Conservation (phyloP, 2,329 filamentous ascomycete species). For the Aspergillus felis region DNA sequence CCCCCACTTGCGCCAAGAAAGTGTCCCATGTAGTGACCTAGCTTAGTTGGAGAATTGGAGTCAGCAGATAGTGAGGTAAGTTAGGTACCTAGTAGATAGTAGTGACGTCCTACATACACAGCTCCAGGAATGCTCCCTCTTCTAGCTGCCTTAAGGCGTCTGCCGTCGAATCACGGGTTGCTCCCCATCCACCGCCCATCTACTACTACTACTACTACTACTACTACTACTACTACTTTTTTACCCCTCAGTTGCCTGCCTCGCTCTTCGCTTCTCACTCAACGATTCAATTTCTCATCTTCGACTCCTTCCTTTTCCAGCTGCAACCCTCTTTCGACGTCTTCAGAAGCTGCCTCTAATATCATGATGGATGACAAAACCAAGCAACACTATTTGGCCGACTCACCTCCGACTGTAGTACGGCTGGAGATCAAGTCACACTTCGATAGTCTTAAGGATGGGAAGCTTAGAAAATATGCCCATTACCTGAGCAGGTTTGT, state of each 20-base stretch:
- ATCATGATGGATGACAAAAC: slow-evolving; percentile 38
- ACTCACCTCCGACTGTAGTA: slow-evolving; percentile 84
- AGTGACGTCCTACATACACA: background rate
- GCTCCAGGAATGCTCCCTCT: slow-evolving; percentile 18
- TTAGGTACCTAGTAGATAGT: background rate
- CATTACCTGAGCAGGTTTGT: slow-evolving; percentile 76
- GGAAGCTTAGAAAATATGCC: slow-evolving; percentile 78
- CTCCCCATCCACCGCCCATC: slow-evolving; percentile 17
- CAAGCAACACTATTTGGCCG: slow-evolving; percentile 73
- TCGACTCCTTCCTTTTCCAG: slow-evolving; percentile 11
- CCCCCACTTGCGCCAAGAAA: slow-evolving; percentile 17
- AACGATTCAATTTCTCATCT: slow-evolving; percentile 11
- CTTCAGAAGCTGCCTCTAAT: slow-evolving; percentile 6
- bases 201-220: background rate
- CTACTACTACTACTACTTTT: background rate
- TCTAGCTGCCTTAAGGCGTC: slow-evolving; percentile 18
- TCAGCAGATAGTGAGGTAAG: slow-evolving; percentile 6
- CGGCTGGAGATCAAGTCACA: slow-evolving; percentile 87
- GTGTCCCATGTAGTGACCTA: background rate
- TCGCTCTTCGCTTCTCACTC: slow-evolving; percentile 10
- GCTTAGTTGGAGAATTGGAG: background rate
- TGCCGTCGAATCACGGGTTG: slow-evolving; percentile 17
- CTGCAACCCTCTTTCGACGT: slow-evolving; percentile 11
- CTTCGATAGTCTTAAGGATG: slow-evolving; percentile 62
- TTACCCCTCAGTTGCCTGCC: slow-evolving; percentile 13